Evolutionary conservation across 2,329 filamentous ascomycete species (phyloP), one percentile per base, ranked within the genome.

Genomic region (Blastomyces percursus): DNA sequence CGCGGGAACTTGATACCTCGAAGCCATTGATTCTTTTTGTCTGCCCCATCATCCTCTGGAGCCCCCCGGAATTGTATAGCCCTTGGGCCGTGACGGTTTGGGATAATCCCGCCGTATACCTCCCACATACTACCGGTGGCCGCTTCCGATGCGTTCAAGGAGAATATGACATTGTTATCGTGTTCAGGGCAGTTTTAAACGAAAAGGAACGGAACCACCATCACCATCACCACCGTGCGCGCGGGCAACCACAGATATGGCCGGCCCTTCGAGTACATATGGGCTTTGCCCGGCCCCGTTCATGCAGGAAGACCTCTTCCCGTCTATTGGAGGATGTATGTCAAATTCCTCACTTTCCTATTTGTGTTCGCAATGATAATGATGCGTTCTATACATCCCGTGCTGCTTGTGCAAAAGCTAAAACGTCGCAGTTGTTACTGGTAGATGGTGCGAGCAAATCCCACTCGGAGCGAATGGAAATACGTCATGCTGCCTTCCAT

Each of bases 401-500:
- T 21, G 16, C n/a, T 27, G 19, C 27, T 6, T 11, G 16, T 57
- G 42, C 19, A 6, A 57, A 59, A 59, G 46, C 59, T 65, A 60
- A 56, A 61, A 19, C 44, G 40, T 38, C 60, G 21, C 65, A 89
- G 86, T 83, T 70, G 72, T 85, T 50, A 77, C 78, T 27, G 86
- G 86, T 63, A 81, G 87, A 64, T 81, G 86, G 66, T 90, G 82
- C 73, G 77, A 83, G 55, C 67, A 73, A 0, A 67, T 82, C 11
- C 66, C 74, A 9, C 62, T 69, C 2, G 30, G 38, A 4, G 67
- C 82, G 30, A 71, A 78, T 6, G 74, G 76, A 12, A 79, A 79
- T 44, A 68, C 86, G 4, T 80, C 79, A 44, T 99, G 94, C 74
- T 99, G 94, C 74, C 76, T 99, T 63, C 94, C 94, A 65, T 99